Evolutionary conservation across 495 filamentous ascomycete species (phyloP), one percentile per base, ranked within the genome.

Genomic region (Hypoxylon fragiforme): DNA sequence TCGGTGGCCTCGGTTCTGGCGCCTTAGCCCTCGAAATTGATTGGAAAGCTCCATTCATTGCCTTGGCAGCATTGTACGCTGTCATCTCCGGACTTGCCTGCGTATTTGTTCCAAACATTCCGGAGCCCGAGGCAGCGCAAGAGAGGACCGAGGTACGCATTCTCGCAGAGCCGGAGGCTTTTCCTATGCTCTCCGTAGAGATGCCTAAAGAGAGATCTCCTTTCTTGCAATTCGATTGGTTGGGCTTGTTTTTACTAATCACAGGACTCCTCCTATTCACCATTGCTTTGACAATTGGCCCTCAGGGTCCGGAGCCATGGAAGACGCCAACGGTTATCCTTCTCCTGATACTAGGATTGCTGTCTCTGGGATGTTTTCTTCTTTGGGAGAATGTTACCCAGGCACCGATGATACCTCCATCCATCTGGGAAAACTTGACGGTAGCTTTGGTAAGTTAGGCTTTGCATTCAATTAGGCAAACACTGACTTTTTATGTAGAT

Each of bases 1-100:
- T 81, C 24, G 83, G 84, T 0, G 80, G 75, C 45, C 74, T 87
- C 35, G 77, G 84, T 8, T 80, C 79, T 0, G 83, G 84, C 12
- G 61, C 84, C 13, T 77, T 80, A 7, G 73, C 79, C 7, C 64
- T 81, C 35, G 53, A 82, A 36, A 74, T 76, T 34, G 77, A 63
- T 50, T 87, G 84, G 84, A 77, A 82, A 19, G 80, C 82, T 0
- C 74, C 77, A 0, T 84, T 83, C 54, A 81, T 80, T 70, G 65
- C 81, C 7, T 64, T 85, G 7, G 72, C 81, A 14, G 77, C 82
- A 16, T 68, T 86, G 9, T 85, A 65, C 32, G 51, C 44, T 0
- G 16, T 50, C 14, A 34, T 67, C 13, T 47, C 54, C 2, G 54
- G 50, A 9, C 54, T 67, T 1, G 58, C 58, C 16, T 67, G 50